Conservation (phyloP, 257 asterid species). For the Mitragyna speciosa region DNA sequence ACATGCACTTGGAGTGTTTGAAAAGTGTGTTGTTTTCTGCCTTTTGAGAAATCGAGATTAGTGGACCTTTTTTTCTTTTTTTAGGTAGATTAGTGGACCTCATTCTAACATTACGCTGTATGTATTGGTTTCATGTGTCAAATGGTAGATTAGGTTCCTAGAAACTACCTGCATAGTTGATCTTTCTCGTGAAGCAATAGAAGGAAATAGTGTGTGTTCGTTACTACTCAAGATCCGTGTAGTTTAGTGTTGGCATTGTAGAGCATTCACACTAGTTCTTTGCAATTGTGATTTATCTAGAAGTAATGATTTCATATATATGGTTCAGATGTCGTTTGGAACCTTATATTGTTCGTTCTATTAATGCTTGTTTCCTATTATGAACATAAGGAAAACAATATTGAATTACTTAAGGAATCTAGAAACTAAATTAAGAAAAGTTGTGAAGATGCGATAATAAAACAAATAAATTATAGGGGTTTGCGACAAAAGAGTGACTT, state of each 20-base stretch:
- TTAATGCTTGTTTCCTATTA: no score
- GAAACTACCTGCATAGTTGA: background rate
- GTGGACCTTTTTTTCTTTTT: background rate
- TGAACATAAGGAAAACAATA: background rate
- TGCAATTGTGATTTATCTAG: background rate
- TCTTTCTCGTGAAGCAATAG: background rate
- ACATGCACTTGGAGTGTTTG: background rate
- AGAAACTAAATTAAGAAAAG: background rate
- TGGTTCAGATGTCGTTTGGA: background rate
- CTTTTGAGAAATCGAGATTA: background rate
- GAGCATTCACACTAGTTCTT: background rate
- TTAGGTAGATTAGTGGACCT: no score
- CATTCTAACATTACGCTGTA: background rate
- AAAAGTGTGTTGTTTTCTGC: background rate
- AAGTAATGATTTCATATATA: background rate
- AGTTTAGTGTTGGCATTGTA: background rate
- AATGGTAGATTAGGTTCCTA: background rate
- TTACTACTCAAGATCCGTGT: background rate
- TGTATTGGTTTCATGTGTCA: background rate
- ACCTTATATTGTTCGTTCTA: background rate
- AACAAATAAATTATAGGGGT: background rate
- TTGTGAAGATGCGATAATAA: background rate
- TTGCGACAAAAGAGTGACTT: background rate
- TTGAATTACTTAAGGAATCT: background rate
- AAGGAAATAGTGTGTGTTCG: background rate